Base-by-base conservation (phyloP, 805 yeast genomes). In the Aciculoconidium aculeatum region DNA sequence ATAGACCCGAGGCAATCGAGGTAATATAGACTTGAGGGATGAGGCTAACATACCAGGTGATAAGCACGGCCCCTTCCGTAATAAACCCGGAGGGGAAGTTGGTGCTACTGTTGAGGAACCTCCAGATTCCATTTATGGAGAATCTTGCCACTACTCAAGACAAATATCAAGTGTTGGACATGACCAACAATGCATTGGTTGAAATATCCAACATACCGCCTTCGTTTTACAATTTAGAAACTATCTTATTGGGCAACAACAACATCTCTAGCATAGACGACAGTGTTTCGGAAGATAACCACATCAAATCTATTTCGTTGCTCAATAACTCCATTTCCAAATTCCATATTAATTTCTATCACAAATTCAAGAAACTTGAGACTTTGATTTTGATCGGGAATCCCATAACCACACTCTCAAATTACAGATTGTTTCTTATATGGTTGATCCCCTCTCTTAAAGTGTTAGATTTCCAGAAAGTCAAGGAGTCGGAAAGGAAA, bases 171-270 rank as follows among this genome's bases (percentile, higher is more conserved):
- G 73, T 67, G 10, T 54, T 90, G 3, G 96, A 90, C 50, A 48
- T 90, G 17, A 74, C 90, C 1, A 78, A 80, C 45, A 90, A 90
- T 53, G 79, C 74, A 18, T 55, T 90, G n/a, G 53, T 66, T 1
- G 64, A 62, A 3, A 40, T 90, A 5, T 65, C 69, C 10, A 64
- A 60, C 45, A 62, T 72, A 20, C 84, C 79, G 0, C 12, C 46
- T 4, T 31, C 23, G 6, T 37, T 69, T 22, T 28, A 31, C 17
- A 67, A 65, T 21, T 45, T 72, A 28, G 65, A 65, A 24, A 70
- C 80, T 0, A 42, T 90, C 2, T 58, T 87, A 6, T 42, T 78
- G 13, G 79, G 81, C 0, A 69, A 75, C 35, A 90, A 90, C 51
- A 58, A 70, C 36, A 72, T 87, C 3, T 37, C 59, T 2, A 25